Percentiles rank a stretch among this genome's conserved stretches.
phyloP scores from a whole-genome alignment of 1,139 yeast genomes.

The Suhomyces wounanorum region DNA sequence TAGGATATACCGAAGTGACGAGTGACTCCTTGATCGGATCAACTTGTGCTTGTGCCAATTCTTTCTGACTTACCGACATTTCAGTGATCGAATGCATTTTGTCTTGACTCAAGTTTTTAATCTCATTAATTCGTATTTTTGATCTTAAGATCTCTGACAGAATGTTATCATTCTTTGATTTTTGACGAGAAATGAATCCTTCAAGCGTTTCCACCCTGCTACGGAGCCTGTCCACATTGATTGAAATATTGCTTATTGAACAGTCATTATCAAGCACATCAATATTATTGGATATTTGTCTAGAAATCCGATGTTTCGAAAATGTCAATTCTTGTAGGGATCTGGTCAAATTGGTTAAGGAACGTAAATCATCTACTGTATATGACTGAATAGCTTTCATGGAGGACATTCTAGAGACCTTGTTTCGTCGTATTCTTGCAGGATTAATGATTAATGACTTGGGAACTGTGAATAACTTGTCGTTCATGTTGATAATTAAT shows the following conservation, averaged over 20 bases:
- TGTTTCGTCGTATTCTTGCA: slow-evolving; percentile 5
- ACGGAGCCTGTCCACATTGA: slow-evolving; percentile 6
- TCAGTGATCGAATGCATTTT: slow-evolving; percentile 19
- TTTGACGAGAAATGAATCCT: slow-evolving; percentile 24
- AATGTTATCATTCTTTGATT: slow-evolving; percentile 28
- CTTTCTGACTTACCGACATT: slow-evolving; percentile 28
- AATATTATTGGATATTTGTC: slow-evolving; percentile 16
- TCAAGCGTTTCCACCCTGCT: slow-evolving; percentile 15
- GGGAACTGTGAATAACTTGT: slow-evolving; percentile 25
- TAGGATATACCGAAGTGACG: slow-evolving; percentile 23
- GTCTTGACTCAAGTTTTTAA: slow-evolving; percentile 22
- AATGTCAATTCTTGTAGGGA: slow-evolving; percentile 34
- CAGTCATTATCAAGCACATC: slow-evolving; percentile 14
- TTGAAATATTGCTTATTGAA: slow-evolving; percentile 15
- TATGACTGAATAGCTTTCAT: slow-evolving; percentile 24
- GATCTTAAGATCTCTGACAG: slow-evolving; percentile 28
- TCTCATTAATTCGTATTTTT: slow-evolving; percentile 28
- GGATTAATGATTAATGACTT: slow-evolving; percentile 14
- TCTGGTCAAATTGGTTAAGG: slow-evolving; percentile 31
- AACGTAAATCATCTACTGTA: slow-evolving; percentile 38
- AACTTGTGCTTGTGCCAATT: slow-evolving; percentile 31
- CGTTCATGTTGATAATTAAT: slow-evolving; percentile 27
- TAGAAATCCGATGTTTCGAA: slow-evolving; percentile 16
- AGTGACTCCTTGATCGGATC: slow-evolving; percentile 31
- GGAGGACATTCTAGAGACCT: not conserved